These are phyloP conservation scores for Chlamydomonas sp. DNA, from an alignment of 139 green algal species.

Conservation along the genomic window DNA sequence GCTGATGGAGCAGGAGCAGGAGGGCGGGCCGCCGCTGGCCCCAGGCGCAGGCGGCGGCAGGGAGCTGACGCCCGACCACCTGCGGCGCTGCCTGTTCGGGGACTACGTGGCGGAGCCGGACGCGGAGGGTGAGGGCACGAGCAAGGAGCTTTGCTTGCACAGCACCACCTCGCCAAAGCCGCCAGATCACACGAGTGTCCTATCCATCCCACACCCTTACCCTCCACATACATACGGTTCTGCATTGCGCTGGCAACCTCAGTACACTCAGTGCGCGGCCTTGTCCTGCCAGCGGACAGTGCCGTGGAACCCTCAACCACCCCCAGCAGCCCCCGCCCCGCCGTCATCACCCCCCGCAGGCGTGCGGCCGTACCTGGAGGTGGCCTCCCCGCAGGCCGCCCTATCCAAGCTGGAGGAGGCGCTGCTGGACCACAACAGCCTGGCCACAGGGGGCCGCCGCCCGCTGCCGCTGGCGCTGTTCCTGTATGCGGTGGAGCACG, in stretches of 20 bases:
- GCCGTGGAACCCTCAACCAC: too few species aligned
- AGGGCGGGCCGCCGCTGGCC: not conserved
- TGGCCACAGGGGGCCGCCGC: constrained; percentile 33
- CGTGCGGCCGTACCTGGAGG: constrained; percentile 61
- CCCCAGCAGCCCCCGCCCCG: not conserved
- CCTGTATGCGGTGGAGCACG: constrained; percentile 77
- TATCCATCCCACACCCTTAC: not conserved
- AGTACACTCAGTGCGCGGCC: too few species aligned
- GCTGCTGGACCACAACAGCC: constrained; percentile 54
- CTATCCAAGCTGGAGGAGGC: constrained; percentile 63
- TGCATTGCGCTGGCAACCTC: too few species aligned
- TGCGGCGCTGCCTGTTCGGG: constrained; percentile 78
- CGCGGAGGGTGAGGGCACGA: constrained; percentile 48
- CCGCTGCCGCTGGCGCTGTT: constrained; percentile 77
- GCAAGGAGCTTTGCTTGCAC: constrained; percentile 47
- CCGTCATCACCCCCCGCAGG: constrained; percentile 13
- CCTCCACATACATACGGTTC: not conserved
- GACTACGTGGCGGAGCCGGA: constrained; percentile 64
- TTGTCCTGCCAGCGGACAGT: too few species aligned
- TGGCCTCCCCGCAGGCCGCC: constrained; percentile 49
- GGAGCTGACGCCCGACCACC: constrained; percentile 40
- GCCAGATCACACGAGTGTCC: not conserved
- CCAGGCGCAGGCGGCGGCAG: not conserved
- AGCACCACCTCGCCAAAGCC: not conserved
- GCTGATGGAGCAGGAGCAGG: not conserved